phyloP scores from a whole-genome alignment of 2,329 filamentous ascomycete genomes.

The Cytospora chrysosperma region DNA sequence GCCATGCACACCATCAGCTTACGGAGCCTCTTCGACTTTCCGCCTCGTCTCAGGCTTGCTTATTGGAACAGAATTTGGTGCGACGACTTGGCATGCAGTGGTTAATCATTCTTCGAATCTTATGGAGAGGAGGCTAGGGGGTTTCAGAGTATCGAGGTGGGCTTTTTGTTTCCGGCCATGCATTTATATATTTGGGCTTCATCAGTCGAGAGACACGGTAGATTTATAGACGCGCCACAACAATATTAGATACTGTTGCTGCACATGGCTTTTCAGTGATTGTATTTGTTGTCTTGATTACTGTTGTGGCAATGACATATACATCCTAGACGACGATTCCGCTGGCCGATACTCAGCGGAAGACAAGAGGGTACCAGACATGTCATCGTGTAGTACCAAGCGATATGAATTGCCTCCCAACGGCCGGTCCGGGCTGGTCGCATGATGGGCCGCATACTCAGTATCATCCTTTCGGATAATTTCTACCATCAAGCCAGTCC shows the following conservation, averaged over 20 bases:
- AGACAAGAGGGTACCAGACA: not conserved
- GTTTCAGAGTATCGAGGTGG: constrained; percentile 19
- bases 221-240: constrained; percentile 20
- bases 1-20: not conserved
- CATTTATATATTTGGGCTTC: constrained; percentile 11
- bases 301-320: not conserved
- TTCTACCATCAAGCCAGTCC: not conserved
- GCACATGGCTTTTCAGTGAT: constrained; percentile 1
- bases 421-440: not conserved
- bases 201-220: constrained; percentile 12
- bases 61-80: constrained; percentile 14
- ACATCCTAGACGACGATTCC: not conserved
- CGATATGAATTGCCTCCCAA: not conserved
- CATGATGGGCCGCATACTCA: not conserved
- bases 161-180: constrained; percentile 14
- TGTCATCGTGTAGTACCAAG: not conserved
- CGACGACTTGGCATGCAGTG: constrained; percentile 8
- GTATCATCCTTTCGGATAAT: not conserved
- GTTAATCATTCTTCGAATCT: constrained; percentile 21
- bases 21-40: not conserved
- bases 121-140: constrained; percentile 15
- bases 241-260: constrained; percentile 20
- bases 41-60: not conserved
- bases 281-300: no score
- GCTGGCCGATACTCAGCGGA: no score